These are phyloP conservation scores for Neoboletus subvelutipes DNA, from an alignment of 768 basidiomycete species.

Conservation along the genomic window DNA sequence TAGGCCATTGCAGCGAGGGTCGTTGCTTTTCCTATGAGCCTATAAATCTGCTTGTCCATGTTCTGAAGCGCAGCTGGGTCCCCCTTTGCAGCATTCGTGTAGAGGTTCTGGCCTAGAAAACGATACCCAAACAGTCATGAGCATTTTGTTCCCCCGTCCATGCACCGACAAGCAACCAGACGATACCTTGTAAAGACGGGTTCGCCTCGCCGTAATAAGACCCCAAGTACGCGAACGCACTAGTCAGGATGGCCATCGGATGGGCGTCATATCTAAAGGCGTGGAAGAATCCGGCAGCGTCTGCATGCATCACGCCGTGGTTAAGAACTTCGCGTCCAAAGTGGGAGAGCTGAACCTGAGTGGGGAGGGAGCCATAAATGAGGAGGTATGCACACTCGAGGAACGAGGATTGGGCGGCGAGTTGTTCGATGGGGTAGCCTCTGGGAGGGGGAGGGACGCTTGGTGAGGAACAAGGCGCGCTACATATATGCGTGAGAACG, in stretches of 20 bases:
- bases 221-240: slow-evolving; percentile 84
- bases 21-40: slow-evolving; percentile 85
- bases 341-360: slow-evolving; percentile 50
- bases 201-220: slow-evolving; percentile 88
- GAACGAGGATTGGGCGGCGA: slow-evolving; percentile 76
- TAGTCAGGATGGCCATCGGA: slow-evolving; percentile 88
- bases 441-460: slow-evolving; percentile 36
- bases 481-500: not conserved
- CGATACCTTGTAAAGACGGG: slow-evolving; percentile 75
- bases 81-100: slow-evolving; percentile 66
- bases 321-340: slow-evolving; percentile 80
- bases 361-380: slow-evolving; percentile 83
- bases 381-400: slow-evolving; percentile 84
- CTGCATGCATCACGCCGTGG: slow-evolving; percentile 67
- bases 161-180: not conserved
- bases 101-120: slow-evolving; percentile 69
- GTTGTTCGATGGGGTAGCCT: slow-evolving; percentile 92
- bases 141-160: not conserved
- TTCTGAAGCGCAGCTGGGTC: slow-evolving; percentile 63
- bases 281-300: slow-evolving; percentile 67
- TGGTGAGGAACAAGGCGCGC: not conserved
- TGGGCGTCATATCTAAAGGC: slow-evolving; percentile 88
- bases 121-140: not conserved
- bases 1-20: slow-evolving; percentile 96
- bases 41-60: slow-evolving; percentile 92